These are phyloP conservation scores for Rhazya stricta DNA, from an alignment of 257 asterid species.

Conservation along the genomic window DNA sequence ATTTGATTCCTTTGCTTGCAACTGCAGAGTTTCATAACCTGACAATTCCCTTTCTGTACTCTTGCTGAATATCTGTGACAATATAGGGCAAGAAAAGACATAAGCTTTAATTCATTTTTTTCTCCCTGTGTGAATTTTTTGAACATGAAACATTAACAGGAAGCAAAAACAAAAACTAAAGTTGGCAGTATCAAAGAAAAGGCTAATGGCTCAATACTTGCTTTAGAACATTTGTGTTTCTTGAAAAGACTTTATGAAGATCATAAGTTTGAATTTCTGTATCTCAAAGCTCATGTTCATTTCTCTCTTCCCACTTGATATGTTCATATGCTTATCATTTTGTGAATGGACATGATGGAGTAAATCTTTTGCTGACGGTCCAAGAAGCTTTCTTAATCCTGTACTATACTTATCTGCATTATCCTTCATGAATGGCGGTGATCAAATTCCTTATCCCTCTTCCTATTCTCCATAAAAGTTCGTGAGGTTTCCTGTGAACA, in stretches of 20 bases:
- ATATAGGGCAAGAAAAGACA: background rate
- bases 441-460: conserved; percentile 64
- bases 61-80: background rate
- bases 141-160: background rate
- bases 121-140: background rate
- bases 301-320: background rate
- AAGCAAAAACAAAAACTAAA: background rate
- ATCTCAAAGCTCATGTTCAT: background rate
- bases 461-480: too few relatives aligned
- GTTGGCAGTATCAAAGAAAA: background rate
- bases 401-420: conserved; percentile 22
- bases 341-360: background rate
- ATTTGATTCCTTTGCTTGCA: background rate
- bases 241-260: background rate
- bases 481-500: too few relatives aligned
- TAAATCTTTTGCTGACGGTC: conserved; percentile 19
- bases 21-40: background rate
- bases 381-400: conserved; percentile 17
- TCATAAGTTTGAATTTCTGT: background rate
- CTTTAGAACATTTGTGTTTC: background rate
- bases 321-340: background rate
- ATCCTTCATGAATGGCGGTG: conserved; percentile 45
- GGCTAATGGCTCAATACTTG: background rate
- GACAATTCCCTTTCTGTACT: background rate
- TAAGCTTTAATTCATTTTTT: background rate